Evolutionary conservation across 108 stramenopile genomes (phyloP), one percentile per base, ranked within the genome.

Genomic region (Cyclostephanos invisitatus): DNA sequence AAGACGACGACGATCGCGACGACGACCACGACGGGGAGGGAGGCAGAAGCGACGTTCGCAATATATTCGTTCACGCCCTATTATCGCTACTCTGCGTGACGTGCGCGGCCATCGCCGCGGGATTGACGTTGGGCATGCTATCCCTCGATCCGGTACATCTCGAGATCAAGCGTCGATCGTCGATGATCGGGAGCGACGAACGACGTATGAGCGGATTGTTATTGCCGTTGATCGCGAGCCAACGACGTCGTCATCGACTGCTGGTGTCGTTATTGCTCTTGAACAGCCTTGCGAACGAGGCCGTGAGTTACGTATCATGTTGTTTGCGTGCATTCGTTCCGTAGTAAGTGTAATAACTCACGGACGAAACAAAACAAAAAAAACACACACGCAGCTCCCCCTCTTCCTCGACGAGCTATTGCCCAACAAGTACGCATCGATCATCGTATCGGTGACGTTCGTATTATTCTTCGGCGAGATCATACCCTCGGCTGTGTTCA

Each of bases 181-280:
- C 86, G 2, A 25, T 53, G 0, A 1, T 11, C 40, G 67, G 73
- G 0, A 27, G 50, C 12, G 68, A 75, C 40, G 91, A 92, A 75
- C 74, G 82, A 54, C 10, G 75, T 14, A 54, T 75, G 44, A 91
- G 90, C 8, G 67, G 48, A 10, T 11, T 70, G 1, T 60, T 96
- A 37, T 61, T 96, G 5, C 94, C 94, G 0, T 65, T 96, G 51
- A 77, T 92, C 22, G 70, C 83, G 25, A 83, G 89, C 51, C 97
- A 97, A 60, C 42, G 36, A n/a, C 67, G 62, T 28, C 66, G 67
- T 1, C 98, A 99, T 78, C 74, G 87, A 44, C 68, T 98, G 4
- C 84, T 99, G 18, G 97, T 98, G 22, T 92, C 97, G 2, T 70
- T 99, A 17, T 82, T 99, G n/a, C 80, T 99, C 3, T 57, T 97